A percentile compares a stretch with the other conserved stretches of the same genome.
phyloP scores from a whole-genome alignment of 441 rosid genomes.

The Raphanus hybrid region DNA sequence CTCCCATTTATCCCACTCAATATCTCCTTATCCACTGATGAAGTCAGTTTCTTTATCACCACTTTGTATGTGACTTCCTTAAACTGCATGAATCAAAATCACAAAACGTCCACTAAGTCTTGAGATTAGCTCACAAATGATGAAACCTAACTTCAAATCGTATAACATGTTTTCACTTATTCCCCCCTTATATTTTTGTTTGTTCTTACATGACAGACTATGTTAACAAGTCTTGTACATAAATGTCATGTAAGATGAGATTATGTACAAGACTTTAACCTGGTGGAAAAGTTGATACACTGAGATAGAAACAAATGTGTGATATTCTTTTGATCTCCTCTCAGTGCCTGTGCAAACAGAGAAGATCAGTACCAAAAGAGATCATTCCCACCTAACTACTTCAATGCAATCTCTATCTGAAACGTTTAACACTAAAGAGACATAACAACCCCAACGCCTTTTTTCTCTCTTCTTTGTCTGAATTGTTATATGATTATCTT shows the following conservation, averaged over 20 bases:
- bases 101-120: not conserved
- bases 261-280: slow-evolving; percentile 79
- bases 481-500: slow-evolving; percentile 5
- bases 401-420: slow-evolving; percentile 1
- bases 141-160: not conserved
- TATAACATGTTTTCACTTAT: not conserved
- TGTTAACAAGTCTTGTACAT: slow-evolving; percentile 61
- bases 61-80: slow-evolving; percentile 80
- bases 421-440: not conserved
- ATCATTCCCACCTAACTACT: slow-evolving; percentile 30
- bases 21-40: slow-evolving; percentile 68
- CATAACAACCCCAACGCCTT: not conserved
- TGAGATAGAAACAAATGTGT: slow-evolving; percentile 25
- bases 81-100: slow-evolving; percentile 59
- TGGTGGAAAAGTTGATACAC: slow-evolving; percentile 45
- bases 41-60: slow-evolving; percentile 62
- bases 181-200: not conserved
- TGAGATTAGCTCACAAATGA: no score
- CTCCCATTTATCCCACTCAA: slow-evolving; percentile 82
- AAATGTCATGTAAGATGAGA: slow-evolving; percentile 56
- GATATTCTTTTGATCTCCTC: slow-evolving; percentile 32
- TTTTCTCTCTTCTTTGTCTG: not conserved
- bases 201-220: slow-evolving; percentile 15
- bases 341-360: slow-evolving; percentile 44
- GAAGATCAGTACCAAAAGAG: slow-evolving; percentile 47